Percentiles rank a stretch among this genome's conserved stretches.
These are phyloP conservation scores for Bacidia rubella DNA, from an alignment of 495 filamentous ascomycete species.

Conservation along the genomic window DNA sequence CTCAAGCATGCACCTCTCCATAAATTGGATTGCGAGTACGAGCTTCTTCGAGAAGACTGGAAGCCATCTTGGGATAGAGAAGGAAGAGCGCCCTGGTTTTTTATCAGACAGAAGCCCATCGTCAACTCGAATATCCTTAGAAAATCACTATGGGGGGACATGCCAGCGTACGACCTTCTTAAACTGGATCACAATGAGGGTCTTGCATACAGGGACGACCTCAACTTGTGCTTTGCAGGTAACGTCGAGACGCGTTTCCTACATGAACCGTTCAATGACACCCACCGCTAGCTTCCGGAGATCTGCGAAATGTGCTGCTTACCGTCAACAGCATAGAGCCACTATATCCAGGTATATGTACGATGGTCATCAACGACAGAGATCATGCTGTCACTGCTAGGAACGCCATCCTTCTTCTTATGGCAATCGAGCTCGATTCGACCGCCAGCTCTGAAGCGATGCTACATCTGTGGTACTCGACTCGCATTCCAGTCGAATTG, in stretches of 20 bases:
- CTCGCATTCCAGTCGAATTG: not conserved
- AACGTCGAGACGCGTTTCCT: not conserved
- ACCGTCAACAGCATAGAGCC: slow-evolving; percentile 26
- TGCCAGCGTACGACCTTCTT: slow-evolving; percentile 33
- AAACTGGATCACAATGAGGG: slow-evolving; percentile 32
- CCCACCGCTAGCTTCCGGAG: slow-evolving; percentile 29
- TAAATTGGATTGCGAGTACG: slow-evolving; percentile 25
- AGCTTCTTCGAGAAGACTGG: slow-evolving; percentile 20
- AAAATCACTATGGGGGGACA: slow-evolving; percentile 28
- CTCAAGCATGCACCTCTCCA: slow-evolving; percentile 25
- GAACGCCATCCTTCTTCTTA: slow-evolving; percentile 33
- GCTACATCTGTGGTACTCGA: slow-evolving; percentile 7
- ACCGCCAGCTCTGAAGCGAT: slow-evolving; percentile 4
- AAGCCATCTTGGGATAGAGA: slow-evolving; percentile 19
- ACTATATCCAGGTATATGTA: slow-evolving; percentile 15
- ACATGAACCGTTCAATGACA: slow-evolving; percentile 3
- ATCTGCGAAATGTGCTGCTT: slow-evolving; percentile 31
- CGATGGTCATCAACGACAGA: slow-evolving; percentile 30
- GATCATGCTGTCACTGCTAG: slow-evolving; percentile 30
- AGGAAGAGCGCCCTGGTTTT: slow-evolving; percentile 20
- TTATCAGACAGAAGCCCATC: too few species aligned
- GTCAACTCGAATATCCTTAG: too few species aligned
- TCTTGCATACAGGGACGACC: slow-evolving; percentile 15
- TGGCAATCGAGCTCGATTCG: slow-evolving; percentile 17
- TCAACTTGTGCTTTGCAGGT: slow-evolving; percentile 31